A percentile compares a stretch with the other conserved stretches of the same genome.
Evolutionary conservation across 2,329 filamentous ascomycete species (phyloP).

Genomic region (Byssothecium circinans): DNA sequence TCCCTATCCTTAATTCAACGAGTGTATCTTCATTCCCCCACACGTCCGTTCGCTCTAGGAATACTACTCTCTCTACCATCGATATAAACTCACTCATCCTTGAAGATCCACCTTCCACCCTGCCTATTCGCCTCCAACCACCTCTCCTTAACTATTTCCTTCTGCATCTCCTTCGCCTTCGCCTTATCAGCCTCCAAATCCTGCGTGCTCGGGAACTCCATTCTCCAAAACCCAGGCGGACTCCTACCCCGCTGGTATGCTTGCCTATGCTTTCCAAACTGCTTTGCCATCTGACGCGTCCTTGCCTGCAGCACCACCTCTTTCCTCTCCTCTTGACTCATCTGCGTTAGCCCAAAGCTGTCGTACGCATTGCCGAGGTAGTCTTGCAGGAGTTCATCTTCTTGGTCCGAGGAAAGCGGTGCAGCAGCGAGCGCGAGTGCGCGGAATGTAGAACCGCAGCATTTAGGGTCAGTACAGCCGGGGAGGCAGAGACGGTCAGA

Average conservation of each 20-base stretch:
- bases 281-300: conserved; percentile 71
- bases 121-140: conserved; percentile 79
- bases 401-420: conserved; percentile 34
- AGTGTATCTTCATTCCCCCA: too few relatives aligned
- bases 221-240: conserved; percentile 87
- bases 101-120: conserved; percentile 77
- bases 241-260: conserved; percentile 70
- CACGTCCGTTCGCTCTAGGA: too few relatives aligned
- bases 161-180: conserved; percentile 66
- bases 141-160: conserved; percentile 68
- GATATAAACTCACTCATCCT: conserved; percentile 67
- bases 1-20: background rate
- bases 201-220: conserved; percentile 88
- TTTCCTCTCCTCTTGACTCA: conserved; percentile 63
- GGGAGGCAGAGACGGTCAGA: conserved; percentile 69
- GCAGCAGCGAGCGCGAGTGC: conserved; percentile 57
- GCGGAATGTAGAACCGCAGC: conserved; percentile 73
- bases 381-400: conserved; percentile 54
- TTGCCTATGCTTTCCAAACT: conserved; percentile 75
- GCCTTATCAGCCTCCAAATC: conserved; percentile 68
- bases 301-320: conserved; percentile 75
- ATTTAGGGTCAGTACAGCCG: conserved; percentile 74
- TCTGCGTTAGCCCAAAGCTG: conserved; percentile 42
- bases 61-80: too few relatives aligned
- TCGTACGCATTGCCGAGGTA: conserved; percentile 53